phyloP scores from a whole-genome alignment of 208 protist genomes.

The Borovskyia barvae region DNA sequence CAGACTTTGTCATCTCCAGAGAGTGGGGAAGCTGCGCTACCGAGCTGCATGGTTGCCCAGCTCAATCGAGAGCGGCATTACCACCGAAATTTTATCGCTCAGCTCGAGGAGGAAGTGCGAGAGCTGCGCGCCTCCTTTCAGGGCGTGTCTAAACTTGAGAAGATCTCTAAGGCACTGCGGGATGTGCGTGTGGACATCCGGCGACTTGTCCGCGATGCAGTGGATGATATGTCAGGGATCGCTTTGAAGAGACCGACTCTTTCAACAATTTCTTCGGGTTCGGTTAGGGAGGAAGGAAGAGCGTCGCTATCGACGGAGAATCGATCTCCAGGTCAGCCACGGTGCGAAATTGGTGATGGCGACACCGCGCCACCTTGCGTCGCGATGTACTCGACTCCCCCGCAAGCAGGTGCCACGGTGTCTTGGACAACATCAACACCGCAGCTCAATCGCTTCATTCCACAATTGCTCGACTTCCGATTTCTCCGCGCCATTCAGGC shows the following conservation, averaged over 20 bases:
- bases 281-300: no score
- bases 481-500: no score
- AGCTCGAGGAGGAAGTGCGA: constrained; percentile 8
- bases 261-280: not conserved
- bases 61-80: not conserved
- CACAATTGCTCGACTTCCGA: no score
- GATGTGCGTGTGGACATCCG: not conserved
- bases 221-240: constrained; percentile 8
- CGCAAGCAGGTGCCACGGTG: no score
- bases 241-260: not conserved
- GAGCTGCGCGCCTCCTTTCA: constrained; percentile 4
- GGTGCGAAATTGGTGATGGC: no score
- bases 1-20: no score
- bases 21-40: not conserved
- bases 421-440: no score
- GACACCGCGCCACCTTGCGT: no score
- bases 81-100: constrained; percentile 3
- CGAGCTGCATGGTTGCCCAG: not conserved
- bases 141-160: not conserved
- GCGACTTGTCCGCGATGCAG: constrained; percentile 2
- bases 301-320: no score
- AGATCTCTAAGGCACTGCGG: not conserved
- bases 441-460: no score
- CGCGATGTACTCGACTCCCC: no score
- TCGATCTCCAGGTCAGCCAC: no score